Evolutionary conservation across 495 filamentous ascomycete species (phyloP).

Genomic region (Xylaria grammica): DNA sequence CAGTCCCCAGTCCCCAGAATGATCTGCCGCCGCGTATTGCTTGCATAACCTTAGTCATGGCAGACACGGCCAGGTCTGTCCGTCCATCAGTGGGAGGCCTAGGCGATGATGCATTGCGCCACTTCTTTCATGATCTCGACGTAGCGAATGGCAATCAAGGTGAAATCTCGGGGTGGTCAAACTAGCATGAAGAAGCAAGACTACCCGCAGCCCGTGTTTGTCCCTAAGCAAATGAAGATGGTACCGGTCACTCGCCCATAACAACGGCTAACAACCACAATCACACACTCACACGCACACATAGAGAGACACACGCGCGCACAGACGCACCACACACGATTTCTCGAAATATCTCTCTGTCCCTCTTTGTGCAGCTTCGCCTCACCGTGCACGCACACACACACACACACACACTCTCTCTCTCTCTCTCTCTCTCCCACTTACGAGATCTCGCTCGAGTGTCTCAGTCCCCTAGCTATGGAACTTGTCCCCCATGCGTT

Average conservation of each 20-base stretch:
- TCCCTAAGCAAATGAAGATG: slow-evolving; percentile 12
- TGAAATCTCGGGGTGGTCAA: slow-evolving; percentile 15
- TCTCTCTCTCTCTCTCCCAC: too few species aligned
- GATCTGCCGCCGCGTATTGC: slow-evolving; percentile 18
- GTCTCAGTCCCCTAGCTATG: slow-evolving; percentile 8
- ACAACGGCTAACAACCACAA: slow-evolving; percentile 9
- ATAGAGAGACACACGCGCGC: too few species aligned
- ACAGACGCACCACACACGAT: too few species aligned
- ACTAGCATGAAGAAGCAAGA: slow-evolving; percentile 19
- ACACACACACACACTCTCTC: too few species aligned
- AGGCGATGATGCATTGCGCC: slow-evolving; percentile 9
- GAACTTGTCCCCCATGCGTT: background rate
- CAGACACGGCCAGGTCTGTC: background rate
- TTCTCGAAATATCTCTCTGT: background rate
- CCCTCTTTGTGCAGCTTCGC: background rate
- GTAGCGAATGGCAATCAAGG: slow-evolving; percentile 12
- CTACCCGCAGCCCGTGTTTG: slow-evolving; percentile 17
- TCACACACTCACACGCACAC: too few species aligned
- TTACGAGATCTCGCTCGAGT: too few species aligned
- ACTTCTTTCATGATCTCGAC: slow-evolving; percentile 6
- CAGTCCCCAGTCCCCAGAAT: too few species aligned
- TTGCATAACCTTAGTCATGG: slow-evolving; percentile 12
- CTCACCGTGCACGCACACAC: background rate
- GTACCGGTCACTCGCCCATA: slow-evolving; percentile 3
- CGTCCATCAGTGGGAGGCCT: background rate